Evolutionary conservation across 2,329 filamentous ascomycete genomes (phyloP).

Genomic region (Cryphonectria japonica): DNA sequence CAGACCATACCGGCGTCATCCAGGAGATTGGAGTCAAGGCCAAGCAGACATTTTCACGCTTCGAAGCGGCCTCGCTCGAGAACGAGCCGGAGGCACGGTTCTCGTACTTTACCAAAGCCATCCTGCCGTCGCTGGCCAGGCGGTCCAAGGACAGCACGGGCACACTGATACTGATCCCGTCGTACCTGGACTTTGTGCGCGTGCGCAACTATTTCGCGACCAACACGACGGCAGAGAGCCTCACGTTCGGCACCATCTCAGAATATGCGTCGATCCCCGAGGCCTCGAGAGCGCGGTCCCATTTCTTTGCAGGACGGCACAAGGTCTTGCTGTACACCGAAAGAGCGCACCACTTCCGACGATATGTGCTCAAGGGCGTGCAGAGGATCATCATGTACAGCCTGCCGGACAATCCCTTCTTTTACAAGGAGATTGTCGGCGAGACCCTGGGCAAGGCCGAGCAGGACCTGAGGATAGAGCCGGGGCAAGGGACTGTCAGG

Average conservation of each 20-base stretch:
- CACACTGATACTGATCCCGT: slow-evolving; percentile 86
- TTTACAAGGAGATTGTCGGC: slow-evolving; percentile 77
- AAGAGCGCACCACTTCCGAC: slow-evolving; percentile 92
- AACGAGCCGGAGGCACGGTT: slow-evolving; percentile 87
- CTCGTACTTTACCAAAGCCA: slow-evolving; percentile 82
- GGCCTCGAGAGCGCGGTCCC: slow-evolving; percentile 80
- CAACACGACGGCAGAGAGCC: slow-evolving; percentile 55
- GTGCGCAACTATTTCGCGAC: slow-evolving; percentile 91
- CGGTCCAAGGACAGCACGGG: slow-evolving; percentile 67
- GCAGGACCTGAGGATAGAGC: slow-evolving; percentile 58
- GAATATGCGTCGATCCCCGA: slow-evolving; percentile 85
- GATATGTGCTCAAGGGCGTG: slow-evolving; percentile 82
- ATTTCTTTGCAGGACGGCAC: slow-evolving; percentile 84
- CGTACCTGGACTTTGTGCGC: slow-evolving; percentile 93
- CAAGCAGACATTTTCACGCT: slow-evolving; percentile 88
- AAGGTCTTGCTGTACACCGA: slow-evolving; percentile 88
- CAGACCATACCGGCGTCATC: slow-evolving; percentile 72
- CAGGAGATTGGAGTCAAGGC: slow-evolving; percentile 72
- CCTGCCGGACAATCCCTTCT: slow-evolving; percentile 83
- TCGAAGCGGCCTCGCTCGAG: slow-evolving; percentile 70
- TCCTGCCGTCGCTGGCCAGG: slow-evolving; percentile 76
- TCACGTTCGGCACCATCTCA: slow-evolving; percentile 80
- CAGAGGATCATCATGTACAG: slow-evolving; percentile 87
- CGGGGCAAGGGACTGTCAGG: slow-evolving; percentile 62
- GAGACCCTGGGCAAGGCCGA: slow-evolving; percentile 66